These are phyloP conservation scores for Diaporthe humulicola DNA, from an alignment of 2,329 filamentous ascomycete genomes.

Conservation along the genomic window DNA sequence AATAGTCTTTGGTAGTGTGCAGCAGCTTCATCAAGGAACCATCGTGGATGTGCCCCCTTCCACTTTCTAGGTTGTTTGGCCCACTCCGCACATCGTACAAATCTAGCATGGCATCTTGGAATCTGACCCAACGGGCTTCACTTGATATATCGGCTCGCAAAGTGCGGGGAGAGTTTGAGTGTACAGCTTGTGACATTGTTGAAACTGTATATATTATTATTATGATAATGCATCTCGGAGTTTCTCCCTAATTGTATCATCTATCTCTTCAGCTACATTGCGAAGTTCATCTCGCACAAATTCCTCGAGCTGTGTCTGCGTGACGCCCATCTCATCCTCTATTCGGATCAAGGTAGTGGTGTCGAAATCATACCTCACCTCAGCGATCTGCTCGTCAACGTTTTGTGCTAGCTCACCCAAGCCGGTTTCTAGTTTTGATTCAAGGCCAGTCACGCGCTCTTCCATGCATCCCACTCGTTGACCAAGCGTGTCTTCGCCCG, in stretches of 20 bases:
- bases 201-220: background rate
- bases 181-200: background rate
- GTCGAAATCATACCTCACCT: constrained; percentile 36
- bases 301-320: constrained; percentile 37
- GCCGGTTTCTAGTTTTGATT: constrained; percentile 32
- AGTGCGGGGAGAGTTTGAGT: background rate
- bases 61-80: background rate
- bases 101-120: background rate
- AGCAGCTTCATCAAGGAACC: background rate
- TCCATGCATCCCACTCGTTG: constrained; percentile 33
- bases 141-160: background rate
- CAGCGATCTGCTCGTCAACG: constrained; percentile 32
- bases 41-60: background rate
- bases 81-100: background rate
- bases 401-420: constrained; percentile 30
- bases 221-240: constrained; percentile 34
- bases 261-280: constrained; percentile 36
- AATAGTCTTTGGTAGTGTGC: background rate
- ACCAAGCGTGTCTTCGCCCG: background rate
- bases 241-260: constrained; percentile 36
- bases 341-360: constrained; percentile 28
- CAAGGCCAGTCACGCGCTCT: constrained; percentile 30
- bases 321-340: constrained; percentile 38
- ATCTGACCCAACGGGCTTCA: background rate
- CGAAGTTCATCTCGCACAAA: constrained; percentile 37